Base-by-base conservation (phyloP, 345 rosid species). In the Noccaea bulbosa region DNA sequence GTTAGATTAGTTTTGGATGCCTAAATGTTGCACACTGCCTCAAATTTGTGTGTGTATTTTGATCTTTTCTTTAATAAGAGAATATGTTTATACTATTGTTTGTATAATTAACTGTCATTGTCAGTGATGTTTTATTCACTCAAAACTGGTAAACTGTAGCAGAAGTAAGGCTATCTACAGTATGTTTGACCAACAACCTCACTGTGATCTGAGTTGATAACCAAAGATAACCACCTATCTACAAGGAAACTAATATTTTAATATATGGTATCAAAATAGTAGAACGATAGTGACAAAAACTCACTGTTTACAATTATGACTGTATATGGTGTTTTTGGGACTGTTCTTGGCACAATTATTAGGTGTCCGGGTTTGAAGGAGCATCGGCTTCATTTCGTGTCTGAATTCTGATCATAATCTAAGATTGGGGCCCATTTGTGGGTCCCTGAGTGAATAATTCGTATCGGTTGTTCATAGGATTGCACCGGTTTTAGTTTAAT, bases 301-400 rank as follows among this genome's bases (percentile, higher is more conserved):
- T n/a, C n/a, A n/a, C n/a, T n/a, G n/a, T n/a, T n/a, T n/a, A n/a
- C 20, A 17, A 30, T 14, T 10, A 7, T 17, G 1, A 17, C 20
- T 17, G 6, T 59, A 43, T 41, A 49, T 61, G 60, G 8, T 58
- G 66, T 69, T 70, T 70, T 70, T 16, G 58, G 61, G 74, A 59
- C 58, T 65, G 4, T 39, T 60, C 15, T 70, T 61, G 33, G 73
- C 71, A 74, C 78, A 44, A 70, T 62, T 57, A 72, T 49, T 59
- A 66, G 75, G 71, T 56, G 62, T 62, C 74, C 15, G 64, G 48
- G 34, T 64, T 14, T 15, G 7, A 27, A 65, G 77, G 77, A 65
- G 65, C 77, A 72, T 56, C 40, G 64, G 49, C 41, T 63, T 45
- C 58, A 55, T 64, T 46, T 54, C 50, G 40, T 55, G 65, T 73